phyloP scores from a whole-genome alignment of 2,329 filamentous ascomycete species.

The Penicillium sp. region DNA sequence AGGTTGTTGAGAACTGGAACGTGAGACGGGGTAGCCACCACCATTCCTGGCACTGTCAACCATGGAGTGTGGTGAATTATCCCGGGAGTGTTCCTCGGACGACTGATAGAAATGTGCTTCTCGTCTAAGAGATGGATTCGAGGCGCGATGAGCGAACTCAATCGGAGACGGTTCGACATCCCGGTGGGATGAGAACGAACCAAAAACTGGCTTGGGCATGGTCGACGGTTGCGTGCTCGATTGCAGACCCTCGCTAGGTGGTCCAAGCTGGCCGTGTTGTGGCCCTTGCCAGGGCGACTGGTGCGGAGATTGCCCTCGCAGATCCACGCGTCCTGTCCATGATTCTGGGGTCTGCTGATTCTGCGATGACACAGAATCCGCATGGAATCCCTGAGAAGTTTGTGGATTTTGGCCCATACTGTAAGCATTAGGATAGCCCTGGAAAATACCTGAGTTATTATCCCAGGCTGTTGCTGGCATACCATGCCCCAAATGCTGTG shows the following conservation, averaged over 20 bases:
- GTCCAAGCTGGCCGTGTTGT: background rate
- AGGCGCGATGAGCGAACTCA: slow-evolving; percentile 1
- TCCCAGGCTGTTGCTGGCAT: background rate
- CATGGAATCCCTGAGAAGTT: background rate
- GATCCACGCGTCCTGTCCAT: background rate
- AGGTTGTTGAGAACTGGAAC: slow-evolving; percentile 14
- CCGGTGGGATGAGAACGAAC: slow-evolving; percentile 8
- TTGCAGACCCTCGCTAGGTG: background rate
- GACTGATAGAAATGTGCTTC: slow-evolving; percentile 1
- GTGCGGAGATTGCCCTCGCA: background rate
- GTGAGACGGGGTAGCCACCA: slow-evolving; percentile 3
- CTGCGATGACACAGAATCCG: slow-evolving; percentile 4
- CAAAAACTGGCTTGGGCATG: slow-evolving; percentile 7
- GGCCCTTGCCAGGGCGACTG: slow-evolving; percentile 20
- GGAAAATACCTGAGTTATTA: background rate
- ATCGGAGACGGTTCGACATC: background rate
- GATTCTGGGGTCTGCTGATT: background rate
- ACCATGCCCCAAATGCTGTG: slow-evolving; percentile 3
- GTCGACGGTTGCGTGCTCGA: background rate
- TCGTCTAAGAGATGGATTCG: background rate
- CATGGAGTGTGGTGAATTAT: background rate
- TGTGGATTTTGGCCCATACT: slow-evolving; percentile 4
- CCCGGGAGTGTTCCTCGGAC: background rate
- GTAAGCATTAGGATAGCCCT: slow-evolving; percentile 3
- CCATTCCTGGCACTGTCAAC: background rate